Base-by-base conservation (phyloP, 352 stramenopile genomes). In the Phytopythium litorale region DNA sequence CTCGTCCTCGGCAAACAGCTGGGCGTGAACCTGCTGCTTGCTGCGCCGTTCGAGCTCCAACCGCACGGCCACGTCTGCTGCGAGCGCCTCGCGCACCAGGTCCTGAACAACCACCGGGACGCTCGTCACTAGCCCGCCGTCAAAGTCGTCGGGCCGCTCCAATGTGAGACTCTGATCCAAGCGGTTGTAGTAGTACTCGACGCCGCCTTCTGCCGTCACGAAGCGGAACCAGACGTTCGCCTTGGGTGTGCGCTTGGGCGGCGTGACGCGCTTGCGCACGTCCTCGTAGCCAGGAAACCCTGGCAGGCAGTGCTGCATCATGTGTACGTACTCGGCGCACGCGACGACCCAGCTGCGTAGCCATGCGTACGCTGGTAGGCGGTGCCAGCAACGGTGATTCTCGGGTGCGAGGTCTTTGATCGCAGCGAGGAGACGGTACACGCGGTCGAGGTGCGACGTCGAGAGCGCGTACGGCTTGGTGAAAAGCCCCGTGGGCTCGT, bases 171-270 rank as follows among this genome's bases (percentile, higher is more conserved):
- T 61, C 32, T 88, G 80, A 7, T 72, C 32, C 55, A 88, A 33
- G 0, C 81, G 81, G 49, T 91, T 89, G 70, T 89, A 91, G 33
- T 73, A 91, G 58, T 83, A 87, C 40, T 71, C 62, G 56, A 86
- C 68, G 30, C 30, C 11, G 9, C 77, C 76, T 6, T 86, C 71
- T 3, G 67, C 33, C 0, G 74, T 78, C 48, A 81, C 66, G 15
- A 81, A 70, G 0, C 68, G 72, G 56, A 89, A 91, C 81, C 81
- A 91, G 13, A 87, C 64, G 38, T 89, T 89, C 0, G 71, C 70
- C 43, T 82, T 79, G 3, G 76, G 69, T 3, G 79, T 83, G 7
- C 78, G 73, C 23, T 72, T 68, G 4, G 81, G 78, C 15, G 81
- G 81, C 19, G 66, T 56, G 25, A 85, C 60, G 43, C 89, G 65